Base-by-base conservation (phyloP, 2,329 filamentous ascomycete species). In the Tympanopsis confertula region DNA sequence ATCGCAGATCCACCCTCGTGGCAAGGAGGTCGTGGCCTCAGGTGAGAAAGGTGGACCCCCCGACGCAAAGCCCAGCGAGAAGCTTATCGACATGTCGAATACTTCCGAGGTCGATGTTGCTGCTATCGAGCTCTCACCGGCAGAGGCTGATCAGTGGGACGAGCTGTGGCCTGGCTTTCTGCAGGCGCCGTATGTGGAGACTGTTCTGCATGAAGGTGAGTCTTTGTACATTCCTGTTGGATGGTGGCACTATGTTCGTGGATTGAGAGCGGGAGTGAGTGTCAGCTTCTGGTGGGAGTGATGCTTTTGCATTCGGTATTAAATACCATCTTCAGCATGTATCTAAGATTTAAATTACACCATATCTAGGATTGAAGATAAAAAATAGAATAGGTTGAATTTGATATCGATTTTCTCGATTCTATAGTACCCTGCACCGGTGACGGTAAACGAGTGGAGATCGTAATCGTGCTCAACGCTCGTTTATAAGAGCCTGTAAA, bases 211-310 rank as follows among this genome's bases (percentile, higher is more conserved):
- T 3, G 70, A 74, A 5, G 76, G 74, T 0, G 72, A 80, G 36
- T 73, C 68, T 44, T 45, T 81, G 35, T 80, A 78, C 50, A 67
- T 81, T n/a, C 76, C 76, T 1, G 55, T 70, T 13, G 75, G 76
- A 2, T 81, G 75, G 75, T 81, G 76, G 76, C 76, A 81, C 56
- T 80, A 78, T 52, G 68, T 80, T 2, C 62, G 68, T 39, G 73
- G 71, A 20, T 49, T 79, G 41, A 68, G 62, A n/a, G 63, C 65
- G 13, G 78, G 76, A 39, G 69, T 75, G 41, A 78, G 74, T 39
- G 73, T 80, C 15, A 78, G 72, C 48, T 80, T 79, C 47, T 81
- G 76, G 76, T 81, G 69, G 69, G 61, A 62, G 42, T 71, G 22
- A 26, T 26, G n/a, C 22, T n/a, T 10, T n/a, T 26, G 22, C 22